Conservation (phyloP, 345 rosid species). For the Salix koriyanagi region DNA sequence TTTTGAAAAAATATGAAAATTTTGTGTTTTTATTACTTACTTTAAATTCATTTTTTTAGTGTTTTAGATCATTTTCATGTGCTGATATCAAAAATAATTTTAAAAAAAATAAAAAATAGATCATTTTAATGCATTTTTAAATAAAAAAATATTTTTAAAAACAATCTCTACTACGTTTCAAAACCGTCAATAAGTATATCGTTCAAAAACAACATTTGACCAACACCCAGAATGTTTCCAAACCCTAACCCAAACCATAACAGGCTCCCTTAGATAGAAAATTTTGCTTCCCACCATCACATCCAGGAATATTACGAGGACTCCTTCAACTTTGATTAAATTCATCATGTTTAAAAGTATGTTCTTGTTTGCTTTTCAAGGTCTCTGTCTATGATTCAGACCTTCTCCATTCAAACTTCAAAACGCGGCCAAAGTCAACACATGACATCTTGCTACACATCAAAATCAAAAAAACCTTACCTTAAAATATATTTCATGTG, state of each 20-base stretch:
- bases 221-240: background rate
- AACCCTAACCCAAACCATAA: background rate
- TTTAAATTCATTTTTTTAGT: too few relatives aligned
- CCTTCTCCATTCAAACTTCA: conserved; percentile 9
- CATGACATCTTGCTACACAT: background rate
- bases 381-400: background rate
- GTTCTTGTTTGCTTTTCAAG: background rate
- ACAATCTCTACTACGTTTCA: too few relatives aligned
- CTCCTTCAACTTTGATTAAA: conserved; percentile 8
- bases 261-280: background rate
- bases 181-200: too few relatives aligned
- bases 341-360: background rate
- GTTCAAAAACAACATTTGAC: background rate
- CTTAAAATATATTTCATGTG: background rate
- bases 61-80: too few relatives aligned
- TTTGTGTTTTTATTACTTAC: too few relatives aligned
- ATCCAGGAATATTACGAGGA: background rate
- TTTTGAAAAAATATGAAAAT: too few relatives aligned
- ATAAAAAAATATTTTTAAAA: too few relatives aligned
- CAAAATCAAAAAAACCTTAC: background rate
- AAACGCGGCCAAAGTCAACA: conserved; percentile 18
- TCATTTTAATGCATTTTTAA: too few relatives aligned
- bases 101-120: too few relatives aligned
- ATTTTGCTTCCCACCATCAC: background rate
- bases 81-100: too few relatives aligned